Conservation (phyloP, 192 early-diverging fungal genomes). For the Gamsiella multidivaricata region DNA sequence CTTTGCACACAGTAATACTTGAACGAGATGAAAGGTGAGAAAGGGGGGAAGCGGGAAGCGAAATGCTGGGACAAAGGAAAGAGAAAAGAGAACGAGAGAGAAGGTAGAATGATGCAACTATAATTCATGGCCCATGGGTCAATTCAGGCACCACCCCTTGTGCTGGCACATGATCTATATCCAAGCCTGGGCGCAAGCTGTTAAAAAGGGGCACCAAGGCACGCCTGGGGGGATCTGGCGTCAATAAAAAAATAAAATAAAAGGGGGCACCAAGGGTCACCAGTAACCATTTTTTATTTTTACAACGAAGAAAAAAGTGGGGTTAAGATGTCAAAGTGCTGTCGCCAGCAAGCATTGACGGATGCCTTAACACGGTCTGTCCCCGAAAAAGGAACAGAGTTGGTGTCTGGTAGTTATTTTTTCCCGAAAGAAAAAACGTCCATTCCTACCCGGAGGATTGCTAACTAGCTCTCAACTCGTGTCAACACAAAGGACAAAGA, state of each 20-base stretch:
- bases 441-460: constrained; percentile 58
- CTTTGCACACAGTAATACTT: no score
- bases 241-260: no score
- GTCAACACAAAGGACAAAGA: constrained; percentile 30
- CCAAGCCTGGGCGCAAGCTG: no score
- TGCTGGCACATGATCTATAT: no score
- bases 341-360: constrained; percentile 36
- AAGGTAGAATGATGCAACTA: no score
- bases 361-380: constrained; percentile 53
- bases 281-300: neutral
- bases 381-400: constrained; percentile 2
- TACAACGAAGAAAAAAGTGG: constrained; percentile 33
- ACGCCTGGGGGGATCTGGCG: neutral
- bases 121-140: no score
- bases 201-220: constrained; percentile 8
- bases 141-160: no score
- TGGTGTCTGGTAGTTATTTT: constrained; percentile 52
- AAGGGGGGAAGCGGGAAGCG: neutral
- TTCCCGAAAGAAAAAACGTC: constrained; percentile 27
- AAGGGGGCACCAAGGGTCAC: neutral
- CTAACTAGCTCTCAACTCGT: constrained; percentile 58
- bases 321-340: constrained; percentile 47
- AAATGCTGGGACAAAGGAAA: neutral
- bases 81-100: constrained; percentile 4
- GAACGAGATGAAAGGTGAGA: neutral